These are phyloP conservation scores for Colletotrichum liriopes DNA, from an alignment of 2,329 filamentous ascomycete genomes.

Conservation along the genomic window DNA sequence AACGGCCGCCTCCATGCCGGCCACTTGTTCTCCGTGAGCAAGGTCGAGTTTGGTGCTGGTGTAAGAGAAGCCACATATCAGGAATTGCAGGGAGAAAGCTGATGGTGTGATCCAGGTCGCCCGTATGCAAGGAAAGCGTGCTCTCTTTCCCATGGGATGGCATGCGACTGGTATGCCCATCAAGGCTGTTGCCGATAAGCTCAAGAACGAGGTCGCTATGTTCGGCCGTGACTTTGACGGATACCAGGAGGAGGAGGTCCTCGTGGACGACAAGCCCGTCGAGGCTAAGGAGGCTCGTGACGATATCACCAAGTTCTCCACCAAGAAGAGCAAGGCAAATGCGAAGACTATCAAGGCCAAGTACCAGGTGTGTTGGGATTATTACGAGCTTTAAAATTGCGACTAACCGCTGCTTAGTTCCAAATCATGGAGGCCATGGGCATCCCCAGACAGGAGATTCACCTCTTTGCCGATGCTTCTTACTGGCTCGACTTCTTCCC, in stretches of 20 bases:
- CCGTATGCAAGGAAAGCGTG: constrained; percentile 90
- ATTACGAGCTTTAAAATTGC: constrained; percentile 56
- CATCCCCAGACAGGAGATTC: constrained; percentile 89
- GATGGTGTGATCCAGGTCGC: constrained; percentile 56
- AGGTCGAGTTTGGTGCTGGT: constrained; percentile 92
- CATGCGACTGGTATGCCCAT: constrained; percentile 99
- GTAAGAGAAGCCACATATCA: constrained; percentile 59
- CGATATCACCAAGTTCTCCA: constrained; percentile 91
- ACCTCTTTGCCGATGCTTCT: constrained; percentile 91
- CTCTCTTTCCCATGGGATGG: constrained; percentile 92
- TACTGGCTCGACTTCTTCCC: constrained; percentile 95
- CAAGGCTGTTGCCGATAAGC: constrained; percentile 96
- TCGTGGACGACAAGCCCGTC: constrained; percentile 64
- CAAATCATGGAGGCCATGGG: constrained; percentile 95
- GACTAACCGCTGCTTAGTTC: constrained; percentile 73
- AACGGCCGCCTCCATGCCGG: constrained; percentile 92
- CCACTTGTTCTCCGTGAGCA: constrained; percentile 92
- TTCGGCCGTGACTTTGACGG: constrained; percentile 90
- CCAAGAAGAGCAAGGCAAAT: constrained; percentile 92
- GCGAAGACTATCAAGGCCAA: constrained; percentile 94
- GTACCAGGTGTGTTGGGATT: constrained; percentile 78
- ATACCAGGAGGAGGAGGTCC: constrained; percentile 75
- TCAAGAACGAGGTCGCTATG: constrained; percentile 88
- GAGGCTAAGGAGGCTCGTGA: constrained; percentile 75
- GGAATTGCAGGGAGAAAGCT: background rate